phyloP scores from a whole-genome alignment of 139 green algal species.

The Spirogloea muscicola region DNA sequence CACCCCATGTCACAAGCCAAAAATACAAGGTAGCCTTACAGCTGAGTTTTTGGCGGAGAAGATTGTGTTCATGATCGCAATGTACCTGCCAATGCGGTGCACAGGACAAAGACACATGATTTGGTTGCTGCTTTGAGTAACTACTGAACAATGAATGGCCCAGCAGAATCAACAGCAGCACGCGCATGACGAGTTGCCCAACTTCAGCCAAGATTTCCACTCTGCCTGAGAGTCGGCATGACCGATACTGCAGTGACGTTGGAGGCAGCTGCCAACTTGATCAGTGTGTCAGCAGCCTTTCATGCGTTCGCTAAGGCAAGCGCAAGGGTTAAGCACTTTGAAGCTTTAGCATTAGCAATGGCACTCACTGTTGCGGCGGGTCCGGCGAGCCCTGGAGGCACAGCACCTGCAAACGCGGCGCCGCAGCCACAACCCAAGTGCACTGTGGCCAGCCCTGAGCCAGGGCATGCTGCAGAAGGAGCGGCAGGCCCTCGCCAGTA shows the following conservation, averaged over 20 bases:
- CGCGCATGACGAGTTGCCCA: background rate
- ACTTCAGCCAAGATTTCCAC: constrained; percentile 6
- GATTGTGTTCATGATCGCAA: constrained; percentile 72
- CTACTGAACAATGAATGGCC: background rate
- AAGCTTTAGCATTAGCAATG: background rate
- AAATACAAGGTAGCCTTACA: constrained; percentile 4
- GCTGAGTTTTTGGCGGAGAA: constrained; percentile 65
- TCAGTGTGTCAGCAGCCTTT: no score
- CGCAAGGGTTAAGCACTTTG: background rate
- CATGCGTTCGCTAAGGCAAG: no score
- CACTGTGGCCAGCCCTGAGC: no score
- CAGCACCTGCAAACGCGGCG: constrained; percentile 61
- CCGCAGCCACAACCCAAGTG: no score
- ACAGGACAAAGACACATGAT: constrained; percentile 20
- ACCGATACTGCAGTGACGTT: no score
- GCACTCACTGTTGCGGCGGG: constrained; percentile 48
- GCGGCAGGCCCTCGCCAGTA: no score
- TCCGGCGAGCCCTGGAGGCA: constrained; percentile 54
- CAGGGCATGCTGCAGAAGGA: no score
- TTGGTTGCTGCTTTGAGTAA: background rate
- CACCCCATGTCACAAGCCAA: background rate
- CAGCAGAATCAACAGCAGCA: background rate
- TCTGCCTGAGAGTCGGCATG: background rate
- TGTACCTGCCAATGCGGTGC: constrained; percentile 45
- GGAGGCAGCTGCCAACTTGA: no score